phyloP scores from a whole-genome alignment of 2,329 filamentous ascomycete genomes.

The Claviceps pazoutovae region DNA sequence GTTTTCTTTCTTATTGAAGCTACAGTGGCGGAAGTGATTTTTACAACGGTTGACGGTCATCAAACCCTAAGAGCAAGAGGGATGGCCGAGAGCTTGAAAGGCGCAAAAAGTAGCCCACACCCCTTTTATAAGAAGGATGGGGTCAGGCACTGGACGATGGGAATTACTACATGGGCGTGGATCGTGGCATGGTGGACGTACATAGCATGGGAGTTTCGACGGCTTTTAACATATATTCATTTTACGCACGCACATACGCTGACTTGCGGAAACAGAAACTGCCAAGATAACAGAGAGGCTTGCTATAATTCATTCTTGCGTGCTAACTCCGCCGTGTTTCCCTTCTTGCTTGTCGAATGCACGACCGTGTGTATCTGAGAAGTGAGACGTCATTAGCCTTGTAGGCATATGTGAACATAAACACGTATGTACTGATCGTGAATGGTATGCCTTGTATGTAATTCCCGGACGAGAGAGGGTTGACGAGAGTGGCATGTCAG shows the following conservation, averaged over 20 bases:
- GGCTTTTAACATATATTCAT: background rate
- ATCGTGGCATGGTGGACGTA: slow-evolving; percentile 8
- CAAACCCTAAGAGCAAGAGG: too few species aligned
- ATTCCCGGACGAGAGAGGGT: too few species aligned
- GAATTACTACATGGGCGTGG: background rate
- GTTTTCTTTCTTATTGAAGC: background rate
- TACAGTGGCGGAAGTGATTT: background rate
- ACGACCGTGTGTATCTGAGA: slow-evolving; percentile 26
- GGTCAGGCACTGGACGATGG: background rate
- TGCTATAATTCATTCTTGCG: too few species aligned
- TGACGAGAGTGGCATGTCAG: too few species aligned
- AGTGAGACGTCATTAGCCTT: background rate
- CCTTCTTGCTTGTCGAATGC: slow-evolving; percentile 24
- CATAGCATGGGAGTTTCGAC: slow-evolving; percentile 5
- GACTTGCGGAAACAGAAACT: background rate
- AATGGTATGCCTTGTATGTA: too few species aligned
- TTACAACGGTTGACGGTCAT: too few species aligned
- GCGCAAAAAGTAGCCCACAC: too few species aligned
- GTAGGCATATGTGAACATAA: background rate
- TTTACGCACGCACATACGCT: background rate
- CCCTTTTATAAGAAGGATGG: background rate
- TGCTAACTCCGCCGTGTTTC: slow-evolving; percentile 14
- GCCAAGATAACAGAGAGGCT: too few species aligned
- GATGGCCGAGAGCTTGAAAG: too few species aligned
- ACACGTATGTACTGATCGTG: too few species aligned